Conservation (phyloP, 2,329 filamentous ascomycete species). For the Ascochyta koolunga region DNA sequence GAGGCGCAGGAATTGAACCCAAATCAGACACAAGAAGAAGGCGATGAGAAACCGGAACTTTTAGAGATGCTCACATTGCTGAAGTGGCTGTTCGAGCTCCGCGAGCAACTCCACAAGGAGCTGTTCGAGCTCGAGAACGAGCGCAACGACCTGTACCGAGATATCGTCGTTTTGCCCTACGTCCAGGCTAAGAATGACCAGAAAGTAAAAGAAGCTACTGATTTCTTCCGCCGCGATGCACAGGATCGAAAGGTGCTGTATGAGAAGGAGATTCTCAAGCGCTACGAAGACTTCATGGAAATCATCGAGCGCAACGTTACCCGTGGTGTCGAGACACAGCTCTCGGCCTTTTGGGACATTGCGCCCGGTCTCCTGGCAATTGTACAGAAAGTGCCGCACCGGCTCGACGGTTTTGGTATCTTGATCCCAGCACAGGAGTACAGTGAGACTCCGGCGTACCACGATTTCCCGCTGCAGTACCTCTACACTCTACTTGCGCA, state of each 20-base stretch:
- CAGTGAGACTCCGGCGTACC: constrained; percentile 84
- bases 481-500: constrained; percentile 84
- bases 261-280: constrained; percentile 72
- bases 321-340: constrained; percentile 86
- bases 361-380: constrained; percentile 80
- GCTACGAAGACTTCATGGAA: constrained; percentile 76
- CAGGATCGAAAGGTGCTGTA: constrained; percentile 73
- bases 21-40: constrained; percentile 90
- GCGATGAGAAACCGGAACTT: constrained; percentile 91
- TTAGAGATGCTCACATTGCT: constrained; percentile 92
- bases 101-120: constrained; percentile 85
- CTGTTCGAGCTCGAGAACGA: constrained; percentile 84
- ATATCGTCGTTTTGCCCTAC: constrained; percentile 83
- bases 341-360: constrained; percentile 97
- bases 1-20: constrained; percentile 72
- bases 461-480: constrained; percentile 84
- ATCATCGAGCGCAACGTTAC: constrained; percentile 85
- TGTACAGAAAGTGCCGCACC: constrained; percentile 76
- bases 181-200: constrained; percentile 73
- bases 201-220: constrained; percentile 77
- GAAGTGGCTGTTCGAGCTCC: constrained; percentile 95
- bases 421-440: constrained; percentile 80
- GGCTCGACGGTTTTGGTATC: constrained; percentile 68
- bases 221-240: constrained; percentile 83
- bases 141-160: constrained; percentile 84